These are phyloP conservation scores for Chenopodium formosanum DNA, from an alignment of 148 eudicot species.

Conservation along the genomic window DNA sequence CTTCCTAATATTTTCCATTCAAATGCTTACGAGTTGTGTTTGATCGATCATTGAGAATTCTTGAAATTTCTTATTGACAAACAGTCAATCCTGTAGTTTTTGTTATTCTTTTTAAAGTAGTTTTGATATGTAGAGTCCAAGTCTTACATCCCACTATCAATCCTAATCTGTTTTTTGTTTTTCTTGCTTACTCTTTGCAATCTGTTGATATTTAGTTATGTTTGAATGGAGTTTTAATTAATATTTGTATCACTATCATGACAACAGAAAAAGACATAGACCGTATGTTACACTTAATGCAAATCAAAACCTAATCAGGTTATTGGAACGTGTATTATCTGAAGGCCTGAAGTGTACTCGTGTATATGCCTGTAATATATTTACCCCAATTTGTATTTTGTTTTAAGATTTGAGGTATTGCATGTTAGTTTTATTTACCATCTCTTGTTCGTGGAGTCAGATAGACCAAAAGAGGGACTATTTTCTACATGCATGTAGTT, in stretches of 20 bases:
- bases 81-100: constrained; percentile 3
- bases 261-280: not conserved
- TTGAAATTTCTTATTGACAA: not conserved
- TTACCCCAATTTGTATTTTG: no score
- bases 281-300: not conserved
- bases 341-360: no score
- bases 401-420: no score
- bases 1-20: constrained; percentile 8
- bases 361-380: no score
- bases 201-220: no score
- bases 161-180: not conserved
- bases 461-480: no score
- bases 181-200: not conserved
- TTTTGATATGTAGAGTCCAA: not conserved
- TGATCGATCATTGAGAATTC: constrained; percentile 9
- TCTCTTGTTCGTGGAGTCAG: no score
- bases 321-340: no score
- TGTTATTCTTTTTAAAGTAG: not conserved
- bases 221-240: no score
- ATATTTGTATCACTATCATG: not conserved
- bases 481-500: no score
- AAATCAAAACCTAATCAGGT: no score
- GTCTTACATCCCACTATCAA: not conserved
- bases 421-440: no score
- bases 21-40: constrained; percentile 3